phyloP scores from a whole-genome alignment of 2,329 filamentous ascomycete genomes.

The Dendrostoma leiphaemia region DNA sequence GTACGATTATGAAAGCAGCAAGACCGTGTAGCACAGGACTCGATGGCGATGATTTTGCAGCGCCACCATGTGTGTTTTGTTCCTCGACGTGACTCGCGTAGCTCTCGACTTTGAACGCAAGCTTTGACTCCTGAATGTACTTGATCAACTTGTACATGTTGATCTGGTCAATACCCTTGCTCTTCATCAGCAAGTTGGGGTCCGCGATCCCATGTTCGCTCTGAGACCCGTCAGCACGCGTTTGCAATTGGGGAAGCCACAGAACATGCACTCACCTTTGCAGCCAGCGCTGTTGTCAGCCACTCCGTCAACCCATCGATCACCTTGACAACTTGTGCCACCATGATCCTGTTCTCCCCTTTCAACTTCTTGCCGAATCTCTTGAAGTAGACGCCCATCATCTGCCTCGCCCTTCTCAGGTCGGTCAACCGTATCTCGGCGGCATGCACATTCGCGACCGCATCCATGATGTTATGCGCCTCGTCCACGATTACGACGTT shows the following conservation, averaged over 20 bases:
- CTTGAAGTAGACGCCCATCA: conserved; percentile 79
- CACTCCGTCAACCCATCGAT: conserved; percentile 75
- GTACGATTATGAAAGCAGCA: conserved; percentile 66
- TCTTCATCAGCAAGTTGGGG: conserved; percentile 69
- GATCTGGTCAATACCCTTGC: conserved; percentile 91
- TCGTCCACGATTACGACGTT: conserved; percentile 97
- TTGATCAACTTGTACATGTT: conserved; percentile 85
- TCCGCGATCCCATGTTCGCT: conserved; percentile 66
- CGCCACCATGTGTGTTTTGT: conserved; percentile 31
- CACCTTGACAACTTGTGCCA: conserved; percentile 82
- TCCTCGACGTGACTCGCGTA: conserved; percentile 68
- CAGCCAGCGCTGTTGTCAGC: conserved; percentile 53
- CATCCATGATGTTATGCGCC: conserved; percentile 96
- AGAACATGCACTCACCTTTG: conserved; percentile 38
- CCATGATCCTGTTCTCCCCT: conserved; percentile 86
- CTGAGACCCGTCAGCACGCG: conserved; percentile 26
- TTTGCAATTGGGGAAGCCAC: conserved; percentile 21
- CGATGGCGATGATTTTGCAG: conserved; percentile 57
- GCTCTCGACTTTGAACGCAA: conserved; percentile 91
- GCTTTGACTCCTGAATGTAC: conserved; percentile 87
- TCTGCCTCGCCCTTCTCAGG: conserved; percentile 67
- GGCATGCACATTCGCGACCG: conserved; percentile 83
- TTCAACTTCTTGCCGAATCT: conserved; percentile 87
- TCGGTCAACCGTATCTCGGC: conserved; percentile 72
- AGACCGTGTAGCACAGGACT: conserved; percentile 55